Conservation (phyloP, 2,329 filamentous ascomycete species). For the Aspergillus novoparasiticus region DNA sequence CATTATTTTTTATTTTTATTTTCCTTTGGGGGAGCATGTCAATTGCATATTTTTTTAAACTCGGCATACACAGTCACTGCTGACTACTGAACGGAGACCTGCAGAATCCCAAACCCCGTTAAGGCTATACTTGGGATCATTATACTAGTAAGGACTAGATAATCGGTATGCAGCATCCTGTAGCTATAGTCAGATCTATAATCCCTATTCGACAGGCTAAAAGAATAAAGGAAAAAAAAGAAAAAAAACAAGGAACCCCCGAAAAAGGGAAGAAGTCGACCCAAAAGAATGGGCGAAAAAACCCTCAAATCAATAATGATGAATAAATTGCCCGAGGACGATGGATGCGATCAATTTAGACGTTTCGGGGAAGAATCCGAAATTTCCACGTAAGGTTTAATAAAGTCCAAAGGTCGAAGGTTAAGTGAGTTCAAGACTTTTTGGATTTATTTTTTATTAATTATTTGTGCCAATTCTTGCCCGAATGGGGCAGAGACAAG, state of each 20-base stretch:
- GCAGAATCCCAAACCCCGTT: not conserved
- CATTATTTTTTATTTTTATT: not conserved
- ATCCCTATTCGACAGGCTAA: not conserved
- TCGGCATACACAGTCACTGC: not conserved
- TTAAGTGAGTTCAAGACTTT: not conserved
- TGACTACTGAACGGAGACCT: not conserved
- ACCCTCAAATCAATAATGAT: constrained; percentile 11
- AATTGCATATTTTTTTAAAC: not conserved
- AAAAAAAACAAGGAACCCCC: constrained; percentile 1
- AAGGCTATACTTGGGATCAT: not conserved
- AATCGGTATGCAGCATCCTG: constrained; percentile 1
- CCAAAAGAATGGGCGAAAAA: constrained; percentile 20
- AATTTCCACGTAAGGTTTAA: constrained; percentile 6
- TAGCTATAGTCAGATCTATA: constrained; percentile 5
- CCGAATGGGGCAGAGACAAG: not conserved
- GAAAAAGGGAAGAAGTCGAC: constrained; percentile 9
- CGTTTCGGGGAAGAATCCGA: constrained; percentile 6
- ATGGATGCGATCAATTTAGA: constrained; percentile 6
- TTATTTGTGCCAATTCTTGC: not conserved
- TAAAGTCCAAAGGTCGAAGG: constrained; percentile 8
- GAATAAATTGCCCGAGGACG: constrained; percentile 13
- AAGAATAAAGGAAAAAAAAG: not conserved
- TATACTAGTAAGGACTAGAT: not conserved
- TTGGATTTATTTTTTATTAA: not conserved
- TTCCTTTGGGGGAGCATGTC: too few relatives aligned